A percentile compares a stretch with the other conserved stretches of the same genome.
Conservation (phyloP, 2,329 filamentous ascomycete species). For the Diaporthe ilicicola region DNA sequence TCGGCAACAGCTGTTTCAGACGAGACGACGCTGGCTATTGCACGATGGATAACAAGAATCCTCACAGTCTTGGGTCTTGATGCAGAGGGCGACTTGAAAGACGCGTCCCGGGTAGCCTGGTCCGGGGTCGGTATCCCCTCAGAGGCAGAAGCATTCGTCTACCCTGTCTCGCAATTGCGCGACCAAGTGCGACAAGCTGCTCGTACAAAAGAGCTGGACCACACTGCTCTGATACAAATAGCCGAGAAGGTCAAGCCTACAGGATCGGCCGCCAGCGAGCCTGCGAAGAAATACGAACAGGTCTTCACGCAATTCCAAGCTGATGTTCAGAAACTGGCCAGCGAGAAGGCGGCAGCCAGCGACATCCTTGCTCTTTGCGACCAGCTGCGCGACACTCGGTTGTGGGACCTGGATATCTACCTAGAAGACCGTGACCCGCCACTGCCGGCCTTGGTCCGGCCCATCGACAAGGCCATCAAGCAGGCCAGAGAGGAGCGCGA, state of each 20-base stretch:
- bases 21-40: constrained; percentile 46
- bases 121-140: constrained; percentile 70
- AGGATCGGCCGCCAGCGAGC: constrained; percentile 24
- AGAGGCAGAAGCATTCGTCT: constrained; percentile 66
- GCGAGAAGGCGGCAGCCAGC: constrained; percentile 58
- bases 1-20: constrained; percentile 38
- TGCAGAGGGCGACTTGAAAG: constrained; percentile 46
- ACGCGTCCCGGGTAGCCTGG: constrained; percentile 65
- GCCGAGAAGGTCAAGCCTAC: constrained; percentile 34
- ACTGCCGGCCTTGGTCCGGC: constrained; percentile 69
- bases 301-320: constrained; percentile 48
- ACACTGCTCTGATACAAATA: constrained; percentile 32
- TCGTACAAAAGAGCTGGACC: constrained; percentile 50
- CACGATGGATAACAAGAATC: constrained; percentile 71
- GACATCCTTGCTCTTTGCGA: constrained; percentile 73
- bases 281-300: constrained; percentile 39
- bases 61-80: constrained; percentile 73
- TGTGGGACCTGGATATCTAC: constrained; percentile 74
- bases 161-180: constrained; percentile 56
- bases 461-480: constrained; percentile 66
- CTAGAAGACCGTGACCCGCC: constrained; percentile 69
- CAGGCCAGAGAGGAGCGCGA: constrained; percentile 63
- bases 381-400: constrained; percentile 68
- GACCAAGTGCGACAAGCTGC: constrained; percentile 45
- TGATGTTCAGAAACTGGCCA: constrained; percentile 51